Base-by-base conservation (phyloP, 768 basidiomycete genomes). In the Hericium coralloides region DNA sequence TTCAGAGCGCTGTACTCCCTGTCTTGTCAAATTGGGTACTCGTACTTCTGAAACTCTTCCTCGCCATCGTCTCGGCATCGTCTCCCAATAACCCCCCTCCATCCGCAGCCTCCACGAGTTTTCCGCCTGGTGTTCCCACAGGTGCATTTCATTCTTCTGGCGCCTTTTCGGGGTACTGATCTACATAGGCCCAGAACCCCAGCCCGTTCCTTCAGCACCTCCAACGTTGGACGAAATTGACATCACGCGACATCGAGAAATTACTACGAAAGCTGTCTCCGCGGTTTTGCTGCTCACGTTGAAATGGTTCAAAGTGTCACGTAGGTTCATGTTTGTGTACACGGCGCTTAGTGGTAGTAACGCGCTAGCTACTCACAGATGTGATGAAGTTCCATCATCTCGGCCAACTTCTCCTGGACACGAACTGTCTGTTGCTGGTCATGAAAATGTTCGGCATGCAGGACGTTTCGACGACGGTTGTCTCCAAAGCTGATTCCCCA, bases 251-350 rank as follows among this genome's bases (percentile, higher is more conserved):
- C 95, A 98, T 72, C 89, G 95, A 39, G 97, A 99, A 71, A 95
- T 99, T 63, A 97, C 92, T 0, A 92, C 92, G 12, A 99, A 99
- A 69, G 94, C 94, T 0, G 92, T 97, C 4, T 98, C 97, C 14
- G 95, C 94, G 1, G 97, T 98, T 57, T 70, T 99, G 25, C 72
- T 98, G 5, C 74, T 98, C 38, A 81, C 89, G 2, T 70, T 99
- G 62, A 97, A 98, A 69, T 99, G 97, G 97, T 95, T 98, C 78
- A 98, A 98, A 72, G 90, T 89, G 22, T 98, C 95, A 52, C 97
- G 95, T 98, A 63, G 69, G 93, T 79, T 49, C 31, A 18, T 55
- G 10, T 20, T 36, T 9, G 5, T 31, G 31, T 31, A 31, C 31
- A 6, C 31, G 31, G 31, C 31, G 49, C 49, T 25, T 49, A 17